A percentile compares a stretch with the other conserved stretches of the same genome.
Conservation (phyloP, 2,329 filamentous ascomycete genomes). For the Ploettnerulaceae sp. region DNA sequence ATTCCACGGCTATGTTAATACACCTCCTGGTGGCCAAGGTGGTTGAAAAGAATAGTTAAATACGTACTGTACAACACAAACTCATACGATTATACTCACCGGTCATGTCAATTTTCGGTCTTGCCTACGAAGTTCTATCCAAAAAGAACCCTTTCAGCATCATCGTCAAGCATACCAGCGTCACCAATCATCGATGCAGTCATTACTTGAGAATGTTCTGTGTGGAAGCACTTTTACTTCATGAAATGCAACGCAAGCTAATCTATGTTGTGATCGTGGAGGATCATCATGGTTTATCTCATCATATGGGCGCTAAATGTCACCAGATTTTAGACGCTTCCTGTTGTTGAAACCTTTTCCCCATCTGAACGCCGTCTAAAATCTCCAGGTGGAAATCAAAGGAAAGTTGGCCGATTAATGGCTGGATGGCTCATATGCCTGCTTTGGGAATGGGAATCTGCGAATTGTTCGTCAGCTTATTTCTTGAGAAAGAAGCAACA, state of each 20-base stretch:
- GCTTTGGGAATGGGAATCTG: slow-evolving; percentile 79
- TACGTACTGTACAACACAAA: slow-evolving; percentile 8
- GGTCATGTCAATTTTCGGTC: background rate
- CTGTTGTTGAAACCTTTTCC: slow-evolving; percentile 53
- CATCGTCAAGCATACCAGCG: background rate
- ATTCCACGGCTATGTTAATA: slow-evolving; percentile 37
- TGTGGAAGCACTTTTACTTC: slow-evolving; percentile 22
- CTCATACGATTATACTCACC: background rate
- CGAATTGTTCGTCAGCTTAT: slow-evolving; percentile 25
- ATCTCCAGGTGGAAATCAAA: slow-evolving; percentile 30
- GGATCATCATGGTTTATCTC: slow-evolving; percentile 32
- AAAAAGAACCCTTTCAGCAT: background rate
- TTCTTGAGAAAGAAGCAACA: slow-evolving; percentile 1
- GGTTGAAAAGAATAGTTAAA: slow-evolving; percentile 27
- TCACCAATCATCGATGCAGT: background rate
- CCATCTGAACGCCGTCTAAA: slow-evolving; percentile 41
- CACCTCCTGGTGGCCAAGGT: slow-evolving; percentile 44
- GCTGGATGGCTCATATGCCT: slow-evolving; percentile 56
- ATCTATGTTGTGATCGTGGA: slow-evolving; percentile 35
- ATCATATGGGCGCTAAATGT: slow-evolving; percentile 27
- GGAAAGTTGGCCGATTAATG: slow-evolving; percentile 29
- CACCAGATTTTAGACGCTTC: slow-evolving; percentile 31
- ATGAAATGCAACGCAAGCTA: slow-evolving; percentile 23
- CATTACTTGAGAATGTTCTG: background rate
- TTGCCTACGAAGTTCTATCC: background rate